Percentiles rank a stretch among this genome's conserved stretches.
phyloP scores from a whole-genome alignment of 1,139 yeast genomes.

The Yamadazyma blattariae region DNA sequence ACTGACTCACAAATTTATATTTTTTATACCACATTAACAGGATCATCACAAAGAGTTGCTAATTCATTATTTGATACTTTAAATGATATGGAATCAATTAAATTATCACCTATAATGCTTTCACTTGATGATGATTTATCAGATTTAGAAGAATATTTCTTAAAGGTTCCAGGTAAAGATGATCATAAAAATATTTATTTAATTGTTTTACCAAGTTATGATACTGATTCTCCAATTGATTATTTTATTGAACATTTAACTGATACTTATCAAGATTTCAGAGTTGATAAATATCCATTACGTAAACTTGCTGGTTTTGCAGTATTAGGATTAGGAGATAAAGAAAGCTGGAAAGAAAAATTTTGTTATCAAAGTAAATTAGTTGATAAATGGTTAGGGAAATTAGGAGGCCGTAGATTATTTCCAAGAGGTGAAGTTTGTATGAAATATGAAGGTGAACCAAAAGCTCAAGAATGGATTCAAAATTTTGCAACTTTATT shows the following conservation, averaged over 20 bases:
- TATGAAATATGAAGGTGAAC: constrained; percentile 68
- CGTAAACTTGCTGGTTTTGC: constrained; percentile 70
- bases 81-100: constrained; percentile 27
- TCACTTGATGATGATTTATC: constrained; percentile 80
- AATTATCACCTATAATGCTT: constrained; percentile 49
- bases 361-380: constrained; percentile 83
- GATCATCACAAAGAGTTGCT: constrained; percentile 75
- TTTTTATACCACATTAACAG: constrained; percentile 84
- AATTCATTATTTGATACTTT: constrained; percentile 40
- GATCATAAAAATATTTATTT: constrained; percentile 52
- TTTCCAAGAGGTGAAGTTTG: constrained; percentile 87
- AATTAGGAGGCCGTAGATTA: constrained; percentile 79
- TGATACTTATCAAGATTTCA: constrained; percentile 81
- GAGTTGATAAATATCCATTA: constrained; percentile 81
- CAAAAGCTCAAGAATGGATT: constrained; percentile 64
- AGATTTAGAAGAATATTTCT: constrained; percentile 80
- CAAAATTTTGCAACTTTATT: constrained; percentile 57
- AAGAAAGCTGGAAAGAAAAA: constrained; percentile 74
- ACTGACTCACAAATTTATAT: constrained; percentile 52
- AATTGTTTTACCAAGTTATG: constrained; percentile 84
- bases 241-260: constrained; percentile 76
- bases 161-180: constrained; percentile 50
- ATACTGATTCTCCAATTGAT: constrained; percentile 89
- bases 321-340: constrained; percentile 85
- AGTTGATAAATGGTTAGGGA: constrained; percentile 75